Evolutionary conservation across 2,329 filamentous ascomycete genomes (phyloP), one percentile per base, ranked within the genome.

Genomic region (Verticillium zaregamsianum): DNA sequence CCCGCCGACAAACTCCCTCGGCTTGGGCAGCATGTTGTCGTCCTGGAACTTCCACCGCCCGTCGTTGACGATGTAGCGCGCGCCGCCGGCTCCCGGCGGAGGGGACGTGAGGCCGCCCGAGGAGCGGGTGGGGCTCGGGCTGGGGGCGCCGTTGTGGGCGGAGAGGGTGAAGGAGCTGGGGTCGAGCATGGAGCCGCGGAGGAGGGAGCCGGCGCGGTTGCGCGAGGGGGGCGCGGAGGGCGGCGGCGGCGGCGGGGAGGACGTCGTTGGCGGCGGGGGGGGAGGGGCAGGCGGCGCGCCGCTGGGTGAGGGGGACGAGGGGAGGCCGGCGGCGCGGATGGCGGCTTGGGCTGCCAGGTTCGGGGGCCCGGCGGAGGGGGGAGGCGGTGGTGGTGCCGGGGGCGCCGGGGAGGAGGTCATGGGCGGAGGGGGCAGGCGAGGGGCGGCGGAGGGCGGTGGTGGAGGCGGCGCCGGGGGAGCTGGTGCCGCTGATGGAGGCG

Each of bases 1-100:
- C 3, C 86, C 87, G n/a, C 90, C 90, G 1, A 82, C 77, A 71
- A 96, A 97, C 2, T 90, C 87, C 69, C 94, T 84, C 25, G 94
- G 94, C 68, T 93, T 94, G 0, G 95, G 94, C 56, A 98, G 82
- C 68, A 91, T 82, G 39, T 82, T 85, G 69, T 97, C 94, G 56
- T 89, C 86, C 68, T 94, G 90, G 72, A 97, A 99, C 66, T 89
- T 90, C 88, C 93, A 99, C 67, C 94, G 83, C 60, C 82, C 75
- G 74, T 98, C 95, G 65, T 92, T 85, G 58, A 97, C 87, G 12
- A 85, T 76, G 62, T 88, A 77, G 23, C 80, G 80, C 45, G 69
- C 73, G 33, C 68, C 68, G 5, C 71, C 70, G 28, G 72, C 71
- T 14, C 67, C 65, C 6, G 59, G 70, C 63, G 62, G 2, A 67